Evolutionary conservation across 768 basidiomycete species (phyloP).

Genomic region (Amanita polypyramis): DNA sequence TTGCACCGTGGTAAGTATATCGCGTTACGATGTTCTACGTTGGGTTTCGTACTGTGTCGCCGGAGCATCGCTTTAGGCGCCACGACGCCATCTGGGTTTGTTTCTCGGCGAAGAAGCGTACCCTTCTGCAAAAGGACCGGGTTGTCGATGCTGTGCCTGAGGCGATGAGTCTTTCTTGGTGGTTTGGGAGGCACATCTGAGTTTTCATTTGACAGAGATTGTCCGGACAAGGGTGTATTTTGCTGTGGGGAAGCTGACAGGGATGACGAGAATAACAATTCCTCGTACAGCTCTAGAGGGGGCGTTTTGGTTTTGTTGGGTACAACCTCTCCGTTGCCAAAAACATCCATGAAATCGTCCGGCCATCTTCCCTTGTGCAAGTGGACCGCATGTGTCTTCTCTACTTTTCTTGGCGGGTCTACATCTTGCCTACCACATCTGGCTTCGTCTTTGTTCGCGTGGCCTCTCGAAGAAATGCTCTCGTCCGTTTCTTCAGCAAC

Average conservation of each 20-base stretch:
- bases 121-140: slow-evolving; percentile 41
- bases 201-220: slow-evolving; percentile 32
- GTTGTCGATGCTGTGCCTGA: slow-evolving; percentile 54
- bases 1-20: slow-evolving; percentile 29
- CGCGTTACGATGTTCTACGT: slow-evolving; percentile 29
- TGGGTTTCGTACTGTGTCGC: slow-evolving; percentile 46
- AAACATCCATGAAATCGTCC: slow-evolving; percentile 64
- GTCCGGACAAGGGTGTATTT: slow-evolving; percentile 46
- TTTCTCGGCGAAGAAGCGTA: slow-evolving; percentile 35
- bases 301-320: slow-evolving; percentile 16
- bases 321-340: slow-evolving; percentile 17
- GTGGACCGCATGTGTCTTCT: slow-evolving; percentile 33
- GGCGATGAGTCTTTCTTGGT: slow-evolving; percentile 48
- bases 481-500: slow-evolving; percentile 67
- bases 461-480: slow-evolving; percentile 29
- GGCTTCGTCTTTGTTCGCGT: slow-evolving; percentile 23
- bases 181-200: slow-evolving; percentile 36
- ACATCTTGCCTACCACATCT: slow-evolving; percentile 25
- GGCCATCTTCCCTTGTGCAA: slow-evolving; percentile 79
- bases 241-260: slow-evolving; percentile 36
- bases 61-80: slow-evolving; percentile 37
- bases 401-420: slow-evolving; percentile 18
- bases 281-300: slow-evolving; percentile 10
- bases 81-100: slow-evolving; percentile 44
- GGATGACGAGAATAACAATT: slow-evolving; percentile 10